phyloP scores from a whole-genome alignment of 331 rosid genomes.

The Pyrus hybrid region DNA sequence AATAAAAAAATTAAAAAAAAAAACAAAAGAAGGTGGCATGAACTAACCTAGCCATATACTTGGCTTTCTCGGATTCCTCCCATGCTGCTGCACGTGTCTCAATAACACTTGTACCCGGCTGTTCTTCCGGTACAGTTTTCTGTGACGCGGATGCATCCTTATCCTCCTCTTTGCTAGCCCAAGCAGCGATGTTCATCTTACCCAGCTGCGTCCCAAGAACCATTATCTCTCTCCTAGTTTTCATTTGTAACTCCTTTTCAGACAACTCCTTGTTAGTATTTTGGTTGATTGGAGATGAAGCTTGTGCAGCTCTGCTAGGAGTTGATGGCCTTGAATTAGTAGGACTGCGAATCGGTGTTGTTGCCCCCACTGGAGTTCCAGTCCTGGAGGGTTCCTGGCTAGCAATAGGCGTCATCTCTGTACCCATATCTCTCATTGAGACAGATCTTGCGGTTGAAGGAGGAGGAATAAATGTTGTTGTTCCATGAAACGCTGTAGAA shows the following conservation, averaged over 20 bases:
- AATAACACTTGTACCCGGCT: conserved; percentile 32
- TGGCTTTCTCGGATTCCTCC: conserved; percentile 97
- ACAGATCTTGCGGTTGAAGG: conserved; percentile 92
- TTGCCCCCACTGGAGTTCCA: conserved; percentile 91
- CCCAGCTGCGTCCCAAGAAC: conserved; percentile 90
- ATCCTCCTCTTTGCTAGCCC: conserved; percentile 98
- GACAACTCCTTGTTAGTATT: conserved; percentile 48
- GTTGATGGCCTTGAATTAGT: conserved; percentile 77
- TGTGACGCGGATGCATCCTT: conserved; percentile 76
- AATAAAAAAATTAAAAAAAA: too few species aligned
- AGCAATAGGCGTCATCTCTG: conserved; percentile 97
- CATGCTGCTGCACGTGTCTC: conserved; percentile 90
- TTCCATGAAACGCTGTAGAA: conserved; percentile 57
- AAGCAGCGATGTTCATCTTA: conserved; percentile 90
- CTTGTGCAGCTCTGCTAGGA: conserved; percentile 51
- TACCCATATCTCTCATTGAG: conserved; percentile 99
- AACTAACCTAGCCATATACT: conserved; percentile 76
- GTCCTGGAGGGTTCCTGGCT: conserved; percentile 98
- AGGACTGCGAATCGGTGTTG: conserved; percentile 88
- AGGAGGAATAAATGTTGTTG: conserved; percentile 79
- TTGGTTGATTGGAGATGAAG: conserved; percentile 20
- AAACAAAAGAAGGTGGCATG: background rate
- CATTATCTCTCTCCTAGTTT: conserved; percentile 87
- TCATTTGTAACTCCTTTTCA: conserved; percentile 85
- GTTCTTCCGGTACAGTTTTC: conserved; percentile 37